Conservation (phyloP, 1,284 basidiomycete genomes). For the Taiwanofungus camphoratus region DNA sequence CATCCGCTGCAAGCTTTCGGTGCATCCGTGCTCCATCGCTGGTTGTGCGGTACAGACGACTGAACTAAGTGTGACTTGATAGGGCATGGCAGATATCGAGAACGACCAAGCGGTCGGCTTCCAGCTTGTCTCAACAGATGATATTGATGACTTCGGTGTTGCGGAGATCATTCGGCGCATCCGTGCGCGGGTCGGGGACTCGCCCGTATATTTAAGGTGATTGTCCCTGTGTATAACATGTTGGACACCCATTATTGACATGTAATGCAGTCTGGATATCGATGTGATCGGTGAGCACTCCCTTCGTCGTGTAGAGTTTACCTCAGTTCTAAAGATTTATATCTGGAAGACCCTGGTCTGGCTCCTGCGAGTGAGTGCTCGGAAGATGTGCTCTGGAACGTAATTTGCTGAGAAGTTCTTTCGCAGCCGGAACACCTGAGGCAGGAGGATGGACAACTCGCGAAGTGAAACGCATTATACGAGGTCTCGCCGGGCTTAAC, state of each 20-base stretch:
- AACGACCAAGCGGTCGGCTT: slow-evolving; percentile 65
- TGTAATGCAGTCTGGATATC: slow-evolving; percentile 53
- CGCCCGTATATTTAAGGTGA: slow-evolving; percentile 71
- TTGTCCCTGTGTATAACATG: neutral
- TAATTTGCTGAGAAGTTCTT: neutral
- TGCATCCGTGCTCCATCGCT: slow-evolving; percentile 25
- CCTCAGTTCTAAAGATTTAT: too few relatives aligned
- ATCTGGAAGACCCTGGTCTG: slow-evolving; percentile 72
- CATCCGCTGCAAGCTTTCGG: slow-evolving; percentile 66
- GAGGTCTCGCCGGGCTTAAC: slow-evolving; percentile 72
- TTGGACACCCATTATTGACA: slow-evolving; percentile 1
- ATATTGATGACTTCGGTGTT: slow-evolving; percentile 68
- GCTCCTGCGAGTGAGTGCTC: slow-evolving; percentile 67
- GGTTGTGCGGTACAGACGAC: neutral
- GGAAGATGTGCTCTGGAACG: neutral
- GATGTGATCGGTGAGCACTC: slow-evolving; percentile 60
- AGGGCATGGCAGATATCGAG: slow-evolving; percentile 56
- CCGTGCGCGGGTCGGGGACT: slow-evolving; percentile 56
- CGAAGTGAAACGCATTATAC: slow-evolving; percentile 73
- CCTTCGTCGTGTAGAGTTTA: neutral
- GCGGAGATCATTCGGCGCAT: slow-evolving; percentile 58
- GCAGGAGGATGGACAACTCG: slow-evolving; percentile 79
- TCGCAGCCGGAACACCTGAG: slow-evolving; percentile 75
- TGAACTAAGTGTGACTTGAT: slow-evolving; percentile 1
- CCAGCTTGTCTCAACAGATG: slow-evolving; percentile 66